A percentile compares a stretch with the other conserved stretches of the same genome.
phyloP scores from a whole-genome alignment of 768 basidiomycete genomes.

The Fibroporia radiculosa region DNA sequence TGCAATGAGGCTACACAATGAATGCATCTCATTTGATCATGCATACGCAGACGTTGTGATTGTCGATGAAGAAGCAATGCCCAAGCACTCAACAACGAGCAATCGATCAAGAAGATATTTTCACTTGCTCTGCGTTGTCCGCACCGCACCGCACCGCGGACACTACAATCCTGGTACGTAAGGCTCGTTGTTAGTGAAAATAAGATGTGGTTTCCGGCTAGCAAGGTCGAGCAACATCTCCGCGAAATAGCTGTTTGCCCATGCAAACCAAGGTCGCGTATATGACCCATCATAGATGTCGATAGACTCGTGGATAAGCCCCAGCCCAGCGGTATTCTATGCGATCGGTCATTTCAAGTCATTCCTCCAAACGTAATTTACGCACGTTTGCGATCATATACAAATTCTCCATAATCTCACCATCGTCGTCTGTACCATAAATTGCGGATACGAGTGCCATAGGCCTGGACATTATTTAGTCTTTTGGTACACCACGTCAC shows the following conservation, averaged over 20 bases:
- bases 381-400: constrained; percentile 65
- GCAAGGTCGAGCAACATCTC: constrained; percentile 79
- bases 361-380: constrained; percentile 1
- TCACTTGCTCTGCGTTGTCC: too few relatives aligned
- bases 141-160: too few relatives aligned
- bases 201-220: constrained; percentile 59
- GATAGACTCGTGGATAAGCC: constrained; percentile 73
- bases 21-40: too few relatives aligned
- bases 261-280: constrained; percentile 74
- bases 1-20: too few relatives aligned
- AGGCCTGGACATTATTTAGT: constrained; percentile 37
- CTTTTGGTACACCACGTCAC: background rate
- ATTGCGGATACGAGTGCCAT: constrained; percentile 75
- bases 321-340: constrained; percentile 66
- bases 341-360: background rate
- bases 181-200: constrained; percentile 46
- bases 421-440: constrained; percentile 66
- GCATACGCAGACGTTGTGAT: too few relatives aligned
- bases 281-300: constrained; percentile 53
- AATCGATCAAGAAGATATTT: too few relatives aligned
- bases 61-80: too few relatives aligned
- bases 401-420: constrained; percentile 54
- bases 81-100: too few relatives aligned
- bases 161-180: constrained; percentile 45
- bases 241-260: constrained; percentile 79